Evolutionary conservation across 108 stramenopile species (phyloP), one percentile per base, ranked within the genome.

Genomic region (Cyclotella choctawhatcheeana): DNA sequence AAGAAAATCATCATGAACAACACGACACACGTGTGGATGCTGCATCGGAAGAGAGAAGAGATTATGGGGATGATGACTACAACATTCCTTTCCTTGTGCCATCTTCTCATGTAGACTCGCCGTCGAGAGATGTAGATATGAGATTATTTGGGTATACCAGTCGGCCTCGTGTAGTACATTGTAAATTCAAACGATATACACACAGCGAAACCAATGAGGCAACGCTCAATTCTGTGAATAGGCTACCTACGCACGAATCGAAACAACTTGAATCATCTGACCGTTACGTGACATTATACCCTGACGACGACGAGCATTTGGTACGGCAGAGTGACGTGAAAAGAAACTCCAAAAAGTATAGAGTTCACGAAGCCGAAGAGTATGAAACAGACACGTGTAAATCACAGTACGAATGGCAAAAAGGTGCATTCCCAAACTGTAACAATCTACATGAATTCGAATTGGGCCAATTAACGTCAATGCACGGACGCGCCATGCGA

Each of bases 381-480:
- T 73, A 85, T 13, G 88, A 86, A 56, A 72, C 58, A 12, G 82
- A 68, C 0, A 65, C 74, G 0, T 94, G 93, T 64, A 77, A 75
- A 21, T 80, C 85, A 12, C 64, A 82, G 44, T 77, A 90, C 44
- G 73, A 82, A 3, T 94, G 93, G 93, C 88, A 89, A 65, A 59
- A 54, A 13, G 56, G 45, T 10, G 72, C 69, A 12, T 86, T 62
- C 81, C 89, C 89, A 18, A 87, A 83, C 44, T 94, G 93, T 75
- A 94, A 94, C 56, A 33, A 48, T 4, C 13, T 94, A 21, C 85
- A 91, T 55, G 90, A 94, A 77, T 71, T 73, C 33, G 89, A 90
- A 61, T 33, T 90, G 20, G 74, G 69, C 2, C 32, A 62, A 50
- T 44, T 58, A 18, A 58, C 40, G 8, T 22, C 21, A 2, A 81